These are phyloP conservation scores for Metarhizium robertsii DNA, from an alignment of 2,329 filamentous ascomycete genomes.

Conservation along the genomic window DNA sequence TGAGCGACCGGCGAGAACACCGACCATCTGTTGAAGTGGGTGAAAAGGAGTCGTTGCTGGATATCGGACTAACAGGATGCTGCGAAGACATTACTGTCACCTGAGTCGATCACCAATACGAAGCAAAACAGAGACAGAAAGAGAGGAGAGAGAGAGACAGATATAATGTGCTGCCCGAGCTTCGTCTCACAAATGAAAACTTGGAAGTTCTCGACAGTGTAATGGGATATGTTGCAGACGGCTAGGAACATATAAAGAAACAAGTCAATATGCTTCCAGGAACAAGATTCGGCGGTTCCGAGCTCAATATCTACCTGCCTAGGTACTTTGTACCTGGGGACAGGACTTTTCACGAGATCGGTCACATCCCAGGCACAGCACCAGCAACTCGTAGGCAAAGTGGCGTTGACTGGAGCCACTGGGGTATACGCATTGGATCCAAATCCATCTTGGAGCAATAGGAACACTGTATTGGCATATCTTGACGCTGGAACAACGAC, in stretches of 20 bases:
- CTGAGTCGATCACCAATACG: not conserved
- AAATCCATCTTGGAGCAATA: no score
- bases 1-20: conserved; percentile 5
- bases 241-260: not conserved
- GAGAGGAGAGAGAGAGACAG: no score
- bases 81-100: not conserved
- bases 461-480: not conserved
- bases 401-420: no score
- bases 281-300: not conserved
- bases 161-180: not conserved
- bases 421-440: no score
- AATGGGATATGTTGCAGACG: no score
- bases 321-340: no score
- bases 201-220: not conserved
- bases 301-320: no score
- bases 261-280: not conserved
- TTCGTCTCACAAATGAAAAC: not conserved
- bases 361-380: no score
- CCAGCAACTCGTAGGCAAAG: no score
- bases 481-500: not conserved
- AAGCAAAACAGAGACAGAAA: no score
- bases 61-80: not conserved
- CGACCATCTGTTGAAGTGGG: not conserved
- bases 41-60: not conserved
- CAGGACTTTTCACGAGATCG: no score